Evolutionary conservation across 2,329 filamentous ascomycete genomes (phyloP).

Genomic region (Pyrenophora teres): DNA sequence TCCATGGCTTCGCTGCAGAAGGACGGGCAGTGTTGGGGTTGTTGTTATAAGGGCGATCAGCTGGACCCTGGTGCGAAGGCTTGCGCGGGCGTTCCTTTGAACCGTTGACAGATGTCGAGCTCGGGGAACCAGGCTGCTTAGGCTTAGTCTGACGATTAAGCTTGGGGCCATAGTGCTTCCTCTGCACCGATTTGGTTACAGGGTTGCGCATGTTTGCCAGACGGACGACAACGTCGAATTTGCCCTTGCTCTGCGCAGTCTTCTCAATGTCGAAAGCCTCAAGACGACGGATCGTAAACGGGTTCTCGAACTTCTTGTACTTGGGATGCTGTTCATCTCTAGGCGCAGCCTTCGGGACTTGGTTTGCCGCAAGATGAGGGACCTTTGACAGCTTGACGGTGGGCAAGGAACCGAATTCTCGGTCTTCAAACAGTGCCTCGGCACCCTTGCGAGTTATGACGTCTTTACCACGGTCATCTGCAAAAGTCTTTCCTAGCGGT

Average conservation of each 20-base stretch:
- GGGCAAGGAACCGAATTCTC: constrained; percentile 55
- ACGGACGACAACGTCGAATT: constrained; percentile 35
- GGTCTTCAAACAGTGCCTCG: constrained; percentile 52
- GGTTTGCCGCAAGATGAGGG: constrained; percentile 41
- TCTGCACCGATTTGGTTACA: constrained; percentile 37
- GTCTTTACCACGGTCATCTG: constrained; percentile 41
- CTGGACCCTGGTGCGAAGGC: constrained; percentile 36
- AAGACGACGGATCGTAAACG: constrained; percentile 34
- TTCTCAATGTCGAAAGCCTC: constrained; percentile 35
- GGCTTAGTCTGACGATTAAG: constrained; percentile 27
- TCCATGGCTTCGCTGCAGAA: constrained; percentile 35
- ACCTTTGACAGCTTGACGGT: constrained; percentile 41
- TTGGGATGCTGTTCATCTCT: constrained; percentile 28
- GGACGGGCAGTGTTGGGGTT: constrained; percentile 29
- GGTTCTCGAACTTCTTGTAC: constrained; percentile 35
- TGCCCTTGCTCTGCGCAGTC: constrained; percentile 22
- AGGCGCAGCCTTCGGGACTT: constrained; percentile 31
- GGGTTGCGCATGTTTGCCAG: constrained; percentile 32
- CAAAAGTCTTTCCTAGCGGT: constrained; percentile 25
- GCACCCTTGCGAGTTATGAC: constrained; percentile 48
- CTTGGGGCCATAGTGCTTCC: constrained; percentile 29
- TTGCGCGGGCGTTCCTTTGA: constrained; percentile 39
- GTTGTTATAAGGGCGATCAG: constrained; percentile 30
- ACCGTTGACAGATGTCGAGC: constrained; percentile 20
- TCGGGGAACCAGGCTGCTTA: constrained; percentile 31